Base-by-base conservation (phyloP, 495 filamentous ascomycete species). In the Talaromyces ruber region DNA sequence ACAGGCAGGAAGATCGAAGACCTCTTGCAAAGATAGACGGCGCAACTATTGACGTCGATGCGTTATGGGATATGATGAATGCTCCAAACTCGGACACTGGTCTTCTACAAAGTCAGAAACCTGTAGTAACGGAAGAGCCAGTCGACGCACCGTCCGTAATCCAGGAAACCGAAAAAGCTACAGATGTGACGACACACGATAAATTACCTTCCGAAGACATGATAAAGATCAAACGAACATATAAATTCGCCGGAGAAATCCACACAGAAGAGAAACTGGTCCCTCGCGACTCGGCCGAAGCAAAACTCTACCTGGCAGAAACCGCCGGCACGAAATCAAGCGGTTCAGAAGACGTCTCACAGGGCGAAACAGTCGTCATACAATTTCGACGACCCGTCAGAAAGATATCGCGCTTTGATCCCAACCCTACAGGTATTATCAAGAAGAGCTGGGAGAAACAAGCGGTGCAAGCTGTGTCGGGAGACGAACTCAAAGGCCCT, bases 231-330 rank as follows among this genome's bases (percentile, higher is more conserved):
- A 93, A 88, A 63, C 87, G 90, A 29, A 92, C 88, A 5, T 96
- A 96, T 74, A 88, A 88, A 60, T 98, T 96, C 67, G 94, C 94
- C 12, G 95, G 95, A 61, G 86, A 93, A 69, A 82, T 86, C 43
- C 89, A 89, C 66, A 90, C 86, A 1, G 89, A 93, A 67, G 86
- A 92, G 67, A 94, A 94, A 73, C 73, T 86, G 11, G 91, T 97
- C 2, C 80, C 86, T 1, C 84, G 85, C 26, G 80, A 86, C 67
- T 94, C 91, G 0, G 89, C 90, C 50, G 93, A 94, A 76, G 93
- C 90, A 3, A 87, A 83, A 37, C 79, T 88, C 29, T 95, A 89
- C 64, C 79, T 97, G 18, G 81, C 85, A 32, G 76, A 77, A 29
- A 72, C 69, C 16, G 68, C 80, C 16, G 70, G 75, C 39, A 66